Base-by-base conservation (phyloP, 2,329 filamentous ascomycete species). In the Sarocladiaceae sp. region DNA sequence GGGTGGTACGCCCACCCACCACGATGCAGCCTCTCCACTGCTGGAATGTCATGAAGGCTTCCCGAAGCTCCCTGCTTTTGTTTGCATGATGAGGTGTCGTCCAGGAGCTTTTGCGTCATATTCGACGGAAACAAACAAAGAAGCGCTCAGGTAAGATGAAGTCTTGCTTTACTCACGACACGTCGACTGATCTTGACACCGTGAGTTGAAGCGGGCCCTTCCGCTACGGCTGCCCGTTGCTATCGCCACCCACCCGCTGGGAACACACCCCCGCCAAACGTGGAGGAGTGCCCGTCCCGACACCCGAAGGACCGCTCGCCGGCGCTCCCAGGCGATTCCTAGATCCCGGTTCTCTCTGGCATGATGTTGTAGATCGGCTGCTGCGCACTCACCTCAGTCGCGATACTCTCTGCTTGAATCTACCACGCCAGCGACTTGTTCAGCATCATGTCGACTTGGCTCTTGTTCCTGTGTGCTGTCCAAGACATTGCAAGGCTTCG, bases 291-390 rank as follows among this genome's bases (percentile, higher is more conserved):
- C 15, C 40, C 52, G 52, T 53, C 52, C 52, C 52, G 52, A 53
- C 26, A 44, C 52, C 52, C 52, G 52, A 50, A 53, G 52, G 52
- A 50, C 52, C 52, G 52, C 35, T 18, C 33, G n/a, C 46, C 52
- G 52, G 49, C 20, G 33, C 25, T 23, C 39, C 15, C 22, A n/a
- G 25, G 15, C 25, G 11, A 4, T 31, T n/a, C 25, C 50, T 39
- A 22, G 11, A 20, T 39, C 37, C 20, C 18, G 37, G 37, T 23
- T 40, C 18, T 17, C 35, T n/a, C n/a, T 17, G 35, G 18, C 35
- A 17, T 17, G 12, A 12, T 17, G 12, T 36, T 5, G 33, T 12
- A 36, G 6, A 36, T 8, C 5, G 6, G 33, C 33, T 36, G 33
- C 33, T n/a, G n/a, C 33, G 15, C 8, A n/a, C 33, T 5, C 5